These are phyloP conservation scores for Pythium dissotocum DNA, from an alignment of 352 stramenopile genomes.

Conservation along the genomic window DNA sequence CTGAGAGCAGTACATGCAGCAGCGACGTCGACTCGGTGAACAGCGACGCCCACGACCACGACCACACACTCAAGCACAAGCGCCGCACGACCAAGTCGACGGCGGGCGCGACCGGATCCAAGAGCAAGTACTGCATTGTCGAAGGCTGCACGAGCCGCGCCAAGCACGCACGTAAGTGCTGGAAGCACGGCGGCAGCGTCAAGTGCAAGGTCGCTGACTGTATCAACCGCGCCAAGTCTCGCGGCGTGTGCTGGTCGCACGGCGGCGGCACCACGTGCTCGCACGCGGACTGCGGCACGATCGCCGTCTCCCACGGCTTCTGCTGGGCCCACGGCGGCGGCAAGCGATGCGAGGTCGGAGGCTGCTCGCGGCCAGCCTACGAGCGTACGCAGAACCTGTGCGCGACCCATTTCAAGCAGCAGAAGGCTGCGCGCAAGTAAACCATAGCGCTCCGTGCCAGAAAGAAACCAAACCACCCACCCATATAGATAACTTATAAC, in stretches of 20 bases:
- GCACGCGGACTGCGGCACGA: constrained; percentile 48
- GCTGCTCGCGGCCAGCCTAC: constrained; percentile 55
- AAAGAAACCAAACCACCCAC: background rate
- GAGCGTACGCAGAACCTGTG: constrained; percentile 51
- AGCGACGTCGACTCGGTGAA: constrained; percentile 11
- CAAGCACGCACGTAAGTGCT: constrained; percentile 55
- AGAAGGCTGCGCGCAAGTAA: constrained; percentile 4
- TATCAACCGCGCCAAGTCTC: constrained; percentile 61
- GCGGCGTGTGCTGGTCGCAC: constrained; percentile 62
- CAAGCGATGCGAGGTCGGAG: constrained; percentile 49
- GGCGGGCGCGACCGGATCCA: background rate
- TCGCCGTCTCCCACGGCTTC: constrained; percentile 53
- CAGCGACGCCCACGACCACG: background rate
- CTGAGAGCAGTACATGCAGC: background rate
- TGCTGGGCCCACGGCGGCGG: constrained; percentile 41
- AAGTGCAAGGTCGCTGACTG: constrained; percentile 59
- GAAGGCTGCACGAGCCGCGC: constrained; percentile 46
- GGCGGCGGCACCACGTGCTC: constrained; percentile 55
- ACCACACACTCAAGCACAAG: constrained; percentile 22
- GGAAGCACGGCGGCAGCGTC: constrained; percentile 55
- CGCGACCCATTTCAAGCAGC: background rate
- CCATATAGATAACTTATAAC: background rate
- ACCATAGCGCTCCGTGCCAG: background rate
- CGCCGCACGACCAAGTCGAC: constrained; percentile 1
- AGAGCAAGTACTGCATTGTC: constrained; percentile 54